A percentile compares a stretch with the other conserved stretches of the same genome.
Evolutionary conservation across 2,329 filamentous ascomycete genomes (phyloP).

Genomic region (Cytospora mali): DNA sequence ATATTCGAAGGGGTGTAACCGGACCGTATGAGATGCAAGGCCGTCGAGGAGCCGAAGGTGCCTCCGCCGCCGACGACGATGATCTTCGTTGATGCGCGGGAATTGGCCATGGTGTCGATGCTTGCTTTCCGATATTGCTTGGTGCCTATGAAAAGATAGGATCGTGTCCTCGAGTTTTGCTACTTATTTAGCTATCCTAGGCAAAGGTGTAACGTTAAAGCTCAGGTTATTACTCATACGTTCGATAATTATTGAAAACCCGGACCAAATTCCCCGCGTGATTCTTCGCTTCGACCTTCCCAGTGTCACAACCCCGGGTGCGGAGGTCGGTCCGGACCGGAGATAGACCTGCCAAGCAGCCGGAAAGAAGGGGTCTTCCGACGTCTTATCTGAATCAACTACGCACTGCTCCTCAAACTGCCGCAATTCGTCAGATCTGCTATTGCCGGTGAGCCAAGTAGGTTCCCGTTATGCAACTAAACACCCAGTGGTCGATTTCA

Average conservation of each 20-base stretch:
- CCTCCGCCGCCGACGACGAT: conserved; percentile 52
- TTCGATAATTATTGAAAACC: neutral
- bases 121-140: neutral
- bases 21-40: conserved; percentile 46
- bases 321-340: conserved; percentile 16
- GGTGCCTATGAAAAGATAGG: neutral
- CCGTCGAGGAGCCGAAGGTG: conserved; percentile 50
- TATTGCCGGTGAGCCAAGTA: neutral
- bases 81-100: conserved; percentile 34
- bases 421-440: conserved; percentile 1
- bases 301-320: neutral
- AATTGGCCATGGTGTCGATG: conserved; percentile 30
- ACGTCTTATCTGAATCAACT: conserved; percentile 14
- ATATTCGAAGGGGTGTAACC: conserved; percentile 48
- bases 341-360: conserved; percentile 15
- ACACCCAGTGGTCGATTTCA: neutral
- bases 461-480: neutral
- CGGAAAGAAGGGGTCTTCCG: conserved; percentile 10
- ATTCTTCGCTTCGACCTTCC: conserved; percentile 20
- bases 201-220: neutral
- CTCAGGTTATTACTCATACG: neutral
- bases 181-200: neutral
- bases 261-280: conserved; percentile 1
- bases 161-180: neutral
- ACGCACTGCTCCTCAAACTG: neutral